Evolutionary conservation across 805 yeast genomes (phyloP), one percentile per base, ranked within the genome.

Genomic region (Candida coleopterorum): DNA sequence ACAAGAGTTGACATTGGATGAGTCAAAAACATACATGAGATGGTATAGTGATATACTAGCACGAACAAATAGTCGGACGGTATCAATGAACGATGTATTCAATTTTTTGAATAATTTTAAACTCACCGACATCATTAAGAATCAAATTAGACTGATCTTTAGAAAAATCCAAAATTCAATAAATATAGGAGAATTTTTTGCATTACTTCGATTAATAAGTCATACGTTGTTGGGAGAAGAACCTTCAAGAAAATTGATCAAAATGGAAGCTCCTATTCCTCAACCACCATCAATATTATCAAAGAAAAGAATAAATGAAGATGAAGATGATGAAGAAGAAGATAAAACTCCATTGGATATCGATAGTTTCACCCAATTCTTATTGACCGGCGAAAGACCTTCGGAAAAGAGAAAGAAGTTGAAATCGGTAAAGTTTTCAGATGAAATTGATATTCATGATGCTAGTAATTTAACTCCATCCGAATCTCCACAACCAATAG

Each of bases 181-280:
- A 38, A 88, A 86, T 49, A 80, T 88, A 37, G 95, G 95, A 5
- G 94, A 88, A 56, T 90, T 93, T 60, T 93, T 85, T 62, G 96
- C 95, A 0, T 71, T 87, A 25, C 55, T 90, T 37, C 70, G 98
- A 48, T 71, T 93, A 15, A 72, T 88, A 10, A 75, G 95, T 14
- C 96, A 86, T 55, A 68, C 81, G 0, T 56, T 85, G 12, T 58
- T 60, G 36, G 81, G 81, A 2, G 48, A 58, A 23, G 53, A 68
- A n/a, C 82, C 86, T 3, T 56, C 67, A 18, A 62, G 86, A 44
- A 58, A 64, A 16, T 59, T 79, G 51, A 73, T 86, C 25, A 58
- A 65, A 38, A 52, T 64, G 11, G 56, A 59, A 40, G 84, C 94
- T 0, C 76, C 84, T 0, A 74, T 86, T 12, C 94, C 95, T 1